These are phyloP conservation scores for Ustilago xerochloae DNA, from an alignment of 1,284 basidiomycete genomes.

Conservation along the genomic window DNA sequence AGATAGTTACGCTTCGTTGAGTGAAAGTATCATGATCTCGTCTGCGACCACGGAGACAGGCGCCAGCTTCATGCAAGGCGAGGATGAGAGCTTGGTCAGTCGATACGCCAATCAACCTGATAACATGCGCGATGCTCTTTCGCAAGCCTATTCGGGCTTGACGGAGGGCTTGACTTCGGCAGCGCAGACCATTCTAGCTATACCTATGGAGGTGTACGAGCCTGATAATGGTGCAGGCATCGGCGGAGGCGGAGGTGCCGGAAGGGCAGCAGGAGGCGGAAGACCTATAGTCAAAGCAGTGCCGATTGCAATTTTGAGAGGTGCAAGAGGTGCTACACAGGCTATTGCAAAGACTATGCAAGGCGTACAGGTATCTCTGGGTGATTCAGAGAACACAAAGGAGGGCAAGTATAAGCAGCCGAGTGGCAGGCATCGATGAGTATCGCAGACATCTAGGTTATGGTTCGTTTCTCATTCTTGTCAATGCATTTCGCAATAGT, in stretches of 20 bases:
- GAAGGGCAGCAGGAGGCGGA: background rate
- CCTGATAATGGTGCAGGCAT: slow-evolving; percentile 70
- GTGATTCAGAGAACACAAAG: slow-evolving; percentile 48
- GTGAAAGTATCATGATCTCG: slow-evolving; percentile 31
- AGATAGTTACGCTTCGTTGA: slow-evolving; percentile 30
- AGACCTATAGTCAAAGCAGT: slow-evolving; percentile 90
- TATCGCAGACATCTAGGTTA: too few relatives aligned
- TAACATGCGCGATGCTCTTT: slow-evolving; percentile 86
- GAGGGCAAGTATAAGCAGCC: slow-evolving; percentile 61
- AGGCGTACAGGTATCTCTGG: slow-evolving; percentile 81
- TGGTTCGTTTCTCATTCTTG: too few relatives aligned
- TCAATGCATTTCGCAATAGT: too few relatives aligned
- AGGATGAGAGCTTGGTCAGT: slow-evolving; percentile 72
- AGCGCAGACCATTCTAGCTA: slow-evolving; percentile 96
- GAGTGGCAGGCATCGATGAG: background rate
- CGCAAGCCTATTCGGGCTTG: slow-evolving; percentile 86
- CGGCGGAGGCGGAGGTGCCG: slow-evolving; percentile 56
- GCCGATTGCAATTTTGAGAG: slow-evolving; percentile 93
- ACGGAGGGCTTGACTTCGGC: slow-evolving; percentile 78
- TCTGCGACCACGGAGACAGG: slow-evolving; percentile 2
- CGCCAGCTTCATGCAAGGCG: background rate
- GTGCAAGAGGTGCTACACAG: slow-evolving; percentile 95
- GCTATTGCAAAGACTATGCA: slow-evolving; percentile 94
- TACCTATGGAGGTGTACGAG: slow-evolving; percentile 99
- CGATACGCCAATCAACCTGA: slow-evolving; percentile 90